Evolutionary conservation across 371 early-diverging fungal species (phyloP).

Genomic region (Conidiobolus incongruus): DNA sequence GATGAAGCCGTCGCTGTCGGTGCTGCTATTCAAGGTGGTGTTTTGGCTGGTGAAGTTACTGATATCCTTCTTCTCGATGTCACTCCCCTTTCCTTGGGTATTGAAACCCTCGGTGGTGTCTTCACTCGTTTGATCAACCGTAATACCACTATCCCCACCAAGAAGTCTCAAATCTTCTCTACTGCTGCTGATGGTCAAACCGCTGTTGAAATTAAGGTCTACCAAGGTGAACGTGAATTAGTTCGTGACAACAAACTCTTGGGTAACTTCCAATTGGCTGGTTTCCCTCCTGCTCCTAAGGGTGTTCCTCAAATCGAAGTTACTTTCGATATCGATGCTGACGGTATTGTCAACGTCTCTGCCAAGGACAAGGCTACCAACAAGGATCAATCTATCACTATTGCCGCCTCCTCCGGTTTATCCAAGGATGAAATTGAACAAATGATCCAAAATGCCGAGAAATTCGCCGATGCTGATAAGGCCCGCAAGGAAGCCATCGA

Average conservation of each 20-base stretch:
- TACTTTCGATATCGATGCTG: conserved; percentile 97
- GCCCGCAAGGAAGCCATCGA: conserved; percentile 81
- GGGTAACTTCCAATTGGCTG: conserved; percentile 89
- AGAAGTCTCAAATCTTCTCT: too few relatives aligned
- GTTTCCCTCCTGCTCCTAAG: conserved; percentile 73
- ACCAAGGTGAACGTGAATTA: conserved; percentile 97
- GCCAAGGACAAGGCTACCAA: conserved; percentile 96
- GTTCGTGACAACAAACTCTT: conserved; percentile 93
- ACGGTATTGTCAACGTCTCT: conserved; percentile 96
- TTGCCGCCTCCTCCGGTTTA: conserved; percentile 93
- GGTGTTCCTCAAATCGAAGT: conserved; percentile 90
- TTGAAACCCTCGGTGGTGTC: conserved; percentile 91
- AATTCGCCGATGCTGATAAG: conserved; percentile 77
- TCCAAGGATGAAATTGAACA: conserved; percentile 88
- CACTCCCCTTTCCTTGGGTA: conserved; percentile 95
- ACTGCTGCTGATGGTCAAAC: conserved; percentile 99
- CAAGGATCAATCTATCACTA: conserved; percentile 87
- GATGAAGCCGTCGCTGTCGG: conserved; percentile 99
- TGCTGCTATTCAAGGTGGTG: conserved; percentile 98
- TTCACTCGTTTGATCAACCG: conserved; percentile 94
- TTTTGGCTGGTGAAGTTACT: conserved; percentile 84
- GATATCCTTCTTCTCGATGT: conserved; percentile 94
- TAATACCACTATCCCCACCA: conserved; percentile 98
- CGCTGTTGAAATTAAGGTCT: conserved; percentile 92
- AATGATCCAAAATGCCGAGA: conserved; percentile 87